Evolutionary conservation across 2,329 filamentous ascomycete species (phyloP).

Genomic region (Fusarium caatingaense): DNA sequence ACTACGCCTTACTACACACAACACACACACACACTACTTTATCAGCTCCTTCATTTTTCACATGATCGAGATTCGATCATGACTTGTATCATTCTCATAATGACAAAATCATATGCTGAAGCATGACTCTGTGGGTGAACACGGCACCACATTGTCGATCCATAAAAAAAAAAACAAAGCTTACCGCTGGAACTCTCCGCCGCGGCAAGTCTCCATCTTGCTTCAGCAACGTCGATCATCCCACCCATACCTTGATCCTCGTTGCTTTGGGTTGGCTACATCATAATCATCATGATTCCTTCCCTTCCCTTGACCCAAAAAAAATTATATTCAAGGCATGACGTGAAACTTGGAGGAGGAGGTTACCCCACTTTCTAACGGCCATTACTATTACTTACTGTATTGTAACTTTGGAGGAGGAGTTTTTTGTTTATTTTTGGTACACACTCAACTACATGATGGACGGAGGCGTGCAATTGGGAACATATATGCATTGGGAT

Average conservation of each 20-base stretch:
- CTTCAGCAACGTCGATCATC: slow-evolving; percentile 28
- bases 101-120: slow-evolving; percentile 30
- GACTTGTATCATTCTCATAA: slow-evolving; percentile 18
- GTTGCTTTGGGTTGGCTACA: not conserved
- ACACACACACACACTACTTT: not conserved
- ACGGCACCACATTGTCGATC: slow-evolving; percentile 42
- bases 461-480: slow-evolving; percentile 18
- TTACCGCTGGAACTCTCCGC: slow-evolving; percentile 22
- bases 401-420: slow-evolving; percentile 28
- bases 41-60: not conserved
- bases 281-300: not conserved
- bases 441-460: slow-evolving; percentile 7
- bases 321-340: slow-evolving; percentile 12
- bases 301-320: not conserved
- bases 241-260: not conserved
- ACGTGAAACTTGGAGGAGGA: slow-evolving; percentile 27
- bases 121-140: slow-evolving; percentile 37
- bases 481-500: slow-evolving; percentile 24
- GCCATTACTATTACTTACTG: slow-evolving; percentile 11
- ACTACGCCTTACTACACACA: not conserved
- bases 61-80: slow-evolving; percentile 19
- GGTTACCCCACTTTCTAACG: slow-evolving; percentile 21
- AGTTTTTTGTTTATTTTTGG: not conserved
- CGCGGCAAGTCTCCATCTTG: slow-evolving; percentile 26
- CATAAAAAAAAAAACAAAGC: slow-evolving; percentile 4